These are phyloP conservation scores for Trypanosoma avium DNA, from an alignment of 208 protist species.

Conservation along the genomic window DNA sequence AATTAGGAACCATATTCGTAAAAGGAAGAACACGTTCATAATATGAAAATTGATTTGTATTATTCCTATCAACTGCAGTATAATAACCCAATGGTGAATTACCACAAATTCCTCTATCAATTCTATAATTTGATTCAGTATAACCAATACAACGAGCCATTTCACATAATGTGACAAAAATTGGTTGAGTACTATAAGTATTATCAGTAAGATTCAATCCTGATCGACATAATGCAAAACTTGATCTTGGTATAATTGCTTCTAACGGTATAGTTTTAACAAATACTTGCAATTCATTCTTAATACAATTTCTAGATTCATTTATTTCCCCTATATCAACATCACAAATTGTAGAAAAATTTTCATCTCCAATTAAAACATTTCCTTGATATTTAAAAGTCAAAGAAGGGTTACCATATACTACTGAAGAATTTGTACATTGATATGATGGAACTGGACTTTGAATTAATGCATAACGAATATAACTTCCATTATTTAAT, in stretches of 20 bases:
- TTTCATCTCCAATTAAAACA: conserved; percentile 1
- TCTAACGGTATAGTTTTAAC: neutral
- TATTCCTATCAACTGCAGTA: neutral
- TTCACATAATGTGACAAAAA: conserved; percentile 1
- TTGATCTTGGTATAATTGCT: neutral
- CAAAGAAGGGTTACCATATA: neutral
- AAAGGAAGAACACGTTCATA: neutral
- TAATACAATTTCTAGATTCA: neutral
- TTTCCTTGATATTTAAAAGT: neutral
- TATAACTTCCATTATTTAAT: neutral
- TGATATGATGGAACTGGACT: conserved; percentile 3
- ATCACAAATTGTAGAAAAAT: neutral
- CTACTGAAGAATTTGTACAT: neutral
- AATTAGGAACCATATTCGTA: neutral
- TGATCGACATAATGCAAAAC: neutral
- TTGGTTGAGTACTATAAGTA: neutral
- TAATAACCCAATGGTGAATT: neutral
- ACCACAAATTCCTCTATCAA: neutral
- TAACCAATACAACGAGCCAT: neutral
- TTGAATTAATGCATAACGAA: neutral
- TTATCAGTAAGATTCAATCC: conserved; percentile 2
- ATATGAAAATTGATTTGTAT: conserved; percentile 7
- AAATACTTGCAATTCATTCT: neutral
- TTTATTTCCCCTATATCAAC: neutral
- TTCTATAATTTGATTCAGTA: neutral